phyloP scores from a whole-genome alignment of 2,329 filamentous ascomycete genomes.

The Fusarium mexicanum region DNA sequence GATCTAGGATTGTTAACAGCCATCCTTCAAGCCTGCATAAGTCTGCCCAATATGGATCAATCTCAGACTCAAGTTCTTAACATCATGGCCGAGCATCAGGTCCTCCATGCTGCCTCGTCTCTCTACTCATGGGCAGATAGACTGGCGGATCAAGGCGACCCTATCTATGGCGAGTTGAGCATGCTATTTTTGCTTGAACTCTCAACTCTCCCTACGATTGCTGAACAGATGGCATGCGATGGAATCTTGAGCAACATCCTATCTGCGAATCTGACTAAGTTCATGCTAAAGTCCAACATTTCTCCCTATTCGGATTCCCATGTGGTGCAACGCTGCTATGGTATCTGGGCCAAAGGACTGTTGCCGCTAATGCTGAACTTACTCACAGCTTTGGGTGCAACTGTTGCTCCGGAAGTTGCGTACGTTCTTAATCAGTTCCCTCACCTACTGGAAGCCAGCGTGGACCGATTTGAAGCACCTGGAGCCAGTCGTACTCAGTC shows the following conservation, averaged over 20 bases:
- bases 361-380: constrained; percentile 91
- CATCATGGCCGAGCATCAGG: constrained; percentile 75
- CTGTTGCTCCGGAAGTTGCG: constrained; percentile 84
- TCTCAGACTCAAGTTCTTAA: constrained; percentile 76
- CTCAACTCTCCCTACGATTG: constrained; percentile 80
- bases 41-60: constrained; percentile 78
- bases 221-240: constrained; percentile 90
- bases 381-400: constrained; percentile 80
- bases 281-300: constrained; percentile 76
- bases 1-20: constrained; percentile 90
- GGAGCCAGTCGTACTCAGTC: constrained; percentile 62
- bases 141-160: constrained; percentile 80
- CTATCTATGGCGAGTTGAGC: constrained; percentile 92
- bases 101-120: constrained; percentile 82
- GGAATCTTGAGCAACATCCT: constrained; percentile 82
- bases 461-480: constrained; percentile 74
- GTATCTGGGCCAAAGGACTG: constrained; percentile 89
- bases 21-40: constrained; percentile 84
- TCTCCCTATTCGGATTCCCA: constrained; percentile 81
- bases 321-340: constrained; percentile 78
- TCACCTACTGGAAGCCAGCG: constrained; percentile 76
- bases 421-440: constrained; percentile 92
- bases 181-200: constrained; percentile 89
- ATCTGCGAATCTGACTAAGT: constrained; percentile 80
- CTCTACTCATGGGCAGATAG: constrained; percentile 95